Base-by-base conservation (phyloP, 306 rosid genomes). In the Sechiopsis laciniata region DNA sequence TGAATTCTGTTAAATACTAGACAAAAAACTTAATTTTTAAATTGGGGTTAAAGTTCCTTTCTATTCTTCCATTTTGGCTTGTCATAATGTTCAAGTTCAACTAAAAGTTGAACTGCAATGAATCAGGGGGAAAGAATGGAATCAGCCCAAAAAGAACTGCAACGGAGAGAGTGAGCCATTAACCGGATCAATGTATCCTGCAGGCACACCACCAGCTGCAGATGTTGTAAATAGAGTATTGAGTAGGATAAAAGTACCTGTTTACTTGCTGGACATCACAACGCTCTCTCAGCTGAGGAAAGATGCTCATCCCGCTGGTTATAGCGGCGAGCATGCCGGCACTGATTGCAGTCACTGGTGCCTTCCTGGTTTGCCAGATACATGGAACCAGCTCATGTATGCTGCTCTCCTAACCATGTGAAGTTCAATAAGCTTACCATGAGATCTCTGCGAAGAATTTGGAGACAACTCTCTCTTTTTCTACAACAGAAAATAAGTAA, bases 341-440 rank as follows among this genome's bases (percentile, higher is more conserved):
- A 94, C 83, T 2, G 99, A 94, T 53, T 94, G 99, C 76, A 94
- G 97, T 84, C 99, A 94, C 20, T 94, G 99, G 99, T 94, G 99
- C 77, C 82, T 94, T 14, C 99, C 99, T 7, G 99, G 99, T 13
- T 76, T 90, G 73, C 99, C 99, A 11, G 99, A 94, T 78, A 87
- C 96, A 8, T 94, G 99, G 99, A 94, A 94, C 84, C 97, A 89
- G 70, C 97, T 94, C 74, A 76, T 91, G 11, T 89, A 87, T 58
- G 92, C 99, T 16, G 86, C 90, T 21, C 95, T 94, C 46, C 8
- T 68, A 51, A 63, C 74, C 57, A 75, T 75, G 78, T 75, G 72
- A 75, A 62, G 12, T 3, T 29, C 48, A 72, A 37, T 5, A 55
- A 72, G 32, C 57, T 68, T 68, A 46, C 37, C 21, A 0, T 42